A percentile compares a stretch with the other conserved stretches of the same genome.
phyloP scores from a whole-genome alignment of 441 rosid genomes.

The Gossypium schwendimanii region DNA sequence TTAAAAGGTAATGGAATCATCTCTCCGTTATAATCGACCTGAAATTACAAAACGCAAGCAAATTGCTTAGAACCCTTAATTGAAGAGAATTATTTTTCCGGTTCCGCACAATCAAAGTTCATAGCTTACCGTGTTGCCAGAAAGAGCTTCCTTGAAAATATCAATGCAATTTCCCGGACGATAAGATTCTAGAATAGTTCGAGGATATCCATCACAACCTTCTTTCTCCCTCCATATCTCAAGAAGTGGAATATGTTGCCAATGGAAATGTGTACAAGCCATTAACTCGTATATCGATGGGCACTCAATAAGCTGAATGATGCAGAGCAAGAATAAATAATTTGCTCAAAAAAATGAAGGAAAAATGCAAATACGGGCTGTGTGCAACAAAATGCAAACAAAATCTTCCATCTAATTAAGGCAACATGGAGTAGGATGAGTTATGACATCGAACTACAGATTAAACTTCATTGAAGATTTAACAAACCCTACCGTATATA shows the following conservation, averaged over 20 bases:
- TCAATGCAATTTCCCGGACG: conserved; percentile 45
- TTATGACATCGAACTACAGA: not conserved
- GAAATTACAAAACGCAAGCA: not conserved
- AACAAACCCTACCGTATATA: not conserved
- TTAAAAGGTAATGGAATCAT: conserved; percentile 74
- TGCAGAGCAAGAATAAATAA: conserved; percentile 4
- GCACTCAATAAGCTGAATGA: conserved; percentile 89
- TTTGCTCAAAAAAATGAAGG: not conserved
- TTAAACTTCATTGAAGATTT: not conserved
- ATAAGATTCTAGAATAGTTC: conserved; percentile 57
- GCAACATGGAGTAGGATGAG: not conserved
- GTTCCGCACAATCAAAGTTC: not conserved
- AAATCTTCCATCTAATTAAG: not conserved
- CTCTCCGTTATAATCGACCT: conserved; percentile 71
- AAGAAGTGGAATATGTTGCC: conserved; percentile 64
- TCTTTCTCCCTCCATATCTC: conserved; percentile 76
- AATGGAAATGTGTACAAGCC: conserved; percentile 64
- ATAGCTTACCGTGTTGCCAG: conserved; percentile 55
- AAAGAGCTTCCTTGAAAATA: conserved; percentile 62
- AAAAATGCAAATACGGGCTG: not conserved
- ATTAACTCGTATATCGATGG: conserved; percentile 88
- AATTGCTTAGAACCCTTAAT: not conserved
- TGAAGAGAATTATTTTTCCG: not conserved
- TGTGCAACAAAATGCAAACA: not conserved
- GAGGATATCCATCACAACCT: conserved; percentile 42